Conservation (phyloP, 108 stramenopile species). For the Fistulifera pelliculosa region DNA sequence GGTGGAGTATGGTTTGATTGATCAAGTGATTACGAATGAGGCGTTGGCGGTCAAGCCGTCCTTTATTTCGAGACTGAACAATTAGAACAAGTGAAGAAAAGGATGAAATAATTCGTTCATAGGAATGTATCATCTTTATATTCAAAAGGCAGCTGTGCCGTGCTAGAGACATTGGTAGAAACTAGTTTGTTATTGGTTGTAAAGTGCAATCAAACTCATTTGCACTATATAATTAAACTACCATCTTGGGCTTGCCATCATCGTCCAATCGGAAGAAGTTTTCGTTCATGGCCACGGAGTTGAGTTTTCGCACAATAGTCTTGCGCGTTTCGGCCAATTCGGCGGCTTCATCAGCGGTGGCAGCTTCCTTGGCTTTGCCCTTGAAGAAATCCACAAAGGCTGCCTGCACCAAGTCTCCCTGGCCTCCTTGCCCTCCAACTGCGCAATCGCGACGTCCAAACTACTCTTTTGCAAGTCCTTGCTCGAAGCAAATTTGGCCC, state of each 20-base stretch:
- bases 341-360: constrained; percentile 49
- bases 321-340: constrained; percentile 51
- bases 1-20: constrained; percentile 94
- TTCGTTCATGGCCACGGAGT: constrained; percentile 64
- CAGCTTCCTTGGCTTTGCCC: constrained; percentile 50
- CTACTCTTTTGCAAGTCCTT: constrained; percentile 71
- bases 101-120: too few relatives aligned
- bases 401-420: constrained; percentile 56
- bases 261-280: constrained; percentile 67
- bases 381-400: constrained; percentile 73
- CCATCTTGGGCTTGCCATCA: constrained; percentile 59
- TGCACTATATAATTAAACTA: constrained; percentile 22
- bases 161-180: too few relatives aligned
- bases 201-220: neutral
- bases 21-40: constrained; percentile 79
- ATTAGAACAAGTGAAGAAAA: neutral
- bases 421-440: constrained; percentile 42
- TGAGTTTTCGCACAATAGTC: constrained; percentile 69
- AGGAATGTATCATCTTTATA: too few relatives aligned
- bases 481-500: constrained; percentile 42
- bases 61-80: constrained; percentile 52
- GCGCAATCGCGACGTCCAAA: constrained; percentile 54
- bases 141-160: too few relatives aligned
- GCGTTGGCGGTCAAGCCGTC: constrained; percentile 62
- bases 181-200: too few relatives aligned